Conservation (phyloP, 768 basidiomycete species). For the Leccinum subgranulosum region DNA sequence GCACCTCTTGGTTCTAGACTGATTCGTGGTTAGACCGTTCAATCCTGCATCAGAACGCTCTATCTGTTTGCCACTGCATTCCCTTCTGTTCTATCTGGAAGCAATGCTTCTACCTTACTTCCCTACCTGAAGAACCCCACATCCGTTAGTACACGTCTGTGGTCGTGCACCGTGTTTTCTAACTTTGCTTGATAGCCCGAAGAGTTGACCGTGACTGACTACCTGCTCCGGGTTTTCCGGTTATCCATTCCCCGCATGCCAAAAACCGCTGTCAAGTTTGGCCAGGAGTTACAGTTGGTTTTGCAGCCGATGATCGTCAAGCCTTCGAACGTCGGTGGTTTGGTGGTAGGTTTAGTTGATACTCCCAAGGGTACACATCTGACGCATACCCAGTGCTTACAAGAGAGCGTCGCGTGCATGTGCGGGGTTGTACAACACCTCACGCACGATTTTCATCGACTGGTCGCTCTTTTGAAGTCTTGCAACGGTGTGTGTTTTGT, state of each 20-base stretch:
- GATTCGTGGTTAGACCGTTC: slow-evolving; percentile 53
- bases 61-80: slow-evolving; percentile 80
- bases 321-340: slow-evolving; percentile 64
- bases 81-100: slow-evolving; percentile 78
- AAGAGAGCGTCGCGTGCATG: slow-evolving; percentile 91
- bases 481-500: slow-evolving; percentile 59
- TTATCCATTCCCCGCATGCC: slow-evolving; percentile 85
- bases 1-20: background rate
- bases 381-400: slow-evolving; percentile 57
- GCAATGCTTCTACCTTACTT: slow-evolving; percentile 80
- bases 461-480: slow-evolving; percentile 79
- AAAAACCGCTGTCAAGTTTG: slow-evolving; percentile 85
- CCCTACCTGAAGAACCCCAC: slow-evolving; percentile 86
- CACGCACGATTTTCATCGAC: slow-evolving; percentile 78
- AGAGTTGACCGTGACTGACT: slow-evolving; percentile 81
- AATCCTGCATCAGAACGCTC: slow-evolving; percentile 83
- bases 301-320: slow-evolving; percentile 92
- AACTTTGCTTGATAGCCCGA: slow-evolving; percentile 51
- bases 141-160: slow-evolving; percentile 48
- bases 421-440: slow-evolving; percentile 81
- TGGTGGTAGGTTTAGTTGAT: slow-evolving; percentile 47
- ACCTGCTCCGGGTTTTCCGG: slow-evolving; percentile 85
- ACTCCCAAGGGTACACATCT: background rate
- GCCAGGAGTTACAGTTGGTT: slow-evolving; percentile 73
- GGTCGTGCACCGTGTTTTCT: background rate